phyloP scores from a whole-genome alignment of 768 basidiomycete species.

The Macrocybe gigantea region DNA sequence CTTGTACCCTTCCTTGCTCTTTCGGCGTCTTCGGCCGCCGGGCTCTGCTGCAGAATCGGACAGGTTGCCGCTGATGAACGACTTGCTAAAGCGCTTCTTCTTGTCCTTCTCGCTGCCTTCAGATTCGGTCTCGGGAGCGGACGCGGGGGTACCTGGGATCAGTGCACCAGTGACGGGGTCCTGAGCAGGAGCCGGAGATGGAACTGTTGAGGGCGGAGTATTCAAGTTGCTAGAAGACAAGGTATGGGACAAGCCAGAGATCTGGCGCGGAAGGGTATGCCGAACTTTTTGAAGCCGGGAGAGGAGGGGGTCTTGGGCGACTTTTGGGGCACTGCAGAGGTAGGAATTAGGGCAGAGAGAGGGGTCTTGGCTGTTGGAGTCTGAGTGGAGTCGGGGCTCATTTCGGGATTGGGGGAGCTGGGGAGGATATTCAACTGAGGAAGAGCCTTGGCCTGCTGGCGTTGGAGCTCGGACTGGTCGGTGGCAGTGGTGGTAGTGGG shows the following conservation, averaged over 20 bases:
- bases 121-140: constrained; percentile 2
- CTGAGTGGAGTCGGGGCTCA: not conserved
- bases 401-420: not conserved
- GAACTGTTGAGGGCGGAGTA: not conserved
- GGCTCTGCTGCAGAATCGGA: constrained; percentile 3
- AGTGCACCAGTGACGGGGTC: constrained; percentile 5
- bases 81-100: constrained; percentile 6
- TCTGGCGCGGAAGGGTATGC: constrained; percentile 3
- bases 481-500: constrained; percentile 14
- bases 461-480: not conserved
- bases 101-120: constrained; percentile 16
- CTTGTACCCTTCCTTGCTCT: constrained; percentile 18
- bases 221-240: not conserved
- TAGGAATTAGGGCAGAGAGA: not conserved
- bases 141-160: constrained; percentile 3
- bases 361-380: constrained; percentile 1
- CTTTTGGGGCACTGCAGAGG: not conserved
- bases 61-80: not conserved
- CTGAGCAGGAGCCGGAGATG: not conserved
- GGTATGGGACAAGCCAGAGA: constrained; percentile 1
- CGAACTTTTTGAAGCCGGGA: constrained; percentile 3
- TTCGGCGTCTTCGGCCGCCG: constrained; percentile 12
- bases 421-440: constrained; percentile 2
- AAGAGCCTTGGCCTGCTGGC: not conserved
- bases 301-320: constrained; percentile 1